phyloP scores from a whole-genome alignment of 441 rosid genomes.

The Adansonia rubrostipa region DNA sequence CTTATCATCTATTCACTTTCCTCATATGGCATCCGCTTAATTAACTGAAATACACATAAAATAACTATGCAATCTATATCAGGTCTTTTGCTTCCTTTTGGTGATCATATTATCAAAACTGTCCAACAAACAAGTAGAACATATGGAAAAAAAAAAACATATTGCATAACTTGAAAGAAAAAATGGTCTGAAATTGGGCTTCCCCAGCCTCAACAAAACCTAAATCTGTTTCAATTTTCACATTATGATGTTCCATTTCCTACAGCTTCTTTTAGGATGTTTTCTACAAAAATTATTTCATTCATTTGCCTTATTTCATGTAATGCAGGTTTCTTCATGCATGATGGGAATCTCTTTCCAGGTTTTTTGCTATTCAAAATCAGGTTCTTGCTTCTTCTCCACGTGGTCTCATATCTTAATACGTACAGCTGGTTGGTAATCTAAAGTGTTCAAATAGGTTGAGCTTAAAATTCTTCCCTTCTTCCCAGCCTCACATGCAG shows the following conservation, averaged over 20 bases:
- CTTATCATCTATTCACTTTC: conserved; percentile 6
- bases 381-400: conserved; percentile 10
- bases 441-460: conserved; percentile 6
- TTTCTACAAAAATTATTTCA: background rate
- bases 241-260: background rate
- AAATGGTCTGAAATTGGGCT: background rate
- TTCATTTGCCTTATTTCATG: conserved; percentile 2
- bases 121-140: background rate
- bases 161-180: background rate
- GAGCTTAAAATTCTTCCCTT: background rate
- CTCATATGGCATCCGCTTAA: background rate
- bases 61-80: background rate
- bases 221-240: conserved; percentile 11
- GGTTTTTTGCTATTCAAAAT: conserved; percentile 12
- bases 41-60: conserved; percentile 6
- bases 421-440: background rate
- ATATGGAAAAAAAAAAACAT: background rate
- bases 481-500: conserved; percentile 3
- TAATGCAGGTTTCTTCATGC: background rate
- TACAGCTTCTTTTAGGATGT: conserved; percentile 14
- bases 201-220: conserved; percentile 3
- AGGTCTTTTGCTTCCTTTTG: conserved; percentile 11
- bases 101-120: conserved; percentile 17
- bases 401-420: conserved; percentile 3
- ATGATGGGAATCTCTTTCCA: background rate